phyloP scores from a whole-genome alignment of 108 stramenopile species.

The Mediolabrus comicus region DNA sequence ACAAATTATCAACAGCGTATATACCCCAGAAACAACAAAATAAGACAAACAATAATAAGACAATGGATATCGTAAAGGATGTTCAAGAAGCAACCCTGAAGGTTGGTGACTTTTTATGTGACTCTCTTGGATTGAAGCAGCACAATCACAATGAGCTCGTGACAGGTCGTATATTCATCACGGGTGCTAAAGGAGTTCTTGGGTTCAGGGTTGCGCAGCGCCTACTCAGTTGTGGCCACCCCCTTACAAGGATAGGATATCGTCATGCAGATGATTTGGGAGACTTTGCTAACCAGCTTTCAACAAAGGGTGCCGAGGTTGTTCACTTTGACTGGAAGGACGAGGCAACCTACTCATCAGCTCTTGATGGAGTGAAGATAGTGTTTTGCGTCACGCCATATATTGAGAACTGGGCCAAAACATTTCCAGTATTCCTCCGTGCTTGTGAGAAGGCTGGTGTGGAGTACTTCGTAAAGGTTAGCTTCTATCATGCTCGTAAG shows the following conservation, averaged over 20 bases:
- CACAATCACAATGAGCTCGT: not conserved
- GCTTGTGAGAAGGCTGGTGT: constrained; percentile 46
- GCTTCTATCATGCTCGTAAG: constrained; percentile 40
- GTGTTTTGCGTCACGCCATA: constrained; percentile 52
- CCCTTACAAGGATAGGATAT: constrained; percentile 39
- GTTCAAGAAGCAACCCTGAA: not conserved
- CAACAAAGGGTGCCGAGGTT: constrained; percentile 46
- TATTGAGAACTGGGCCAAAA: constrained; percentile 32
- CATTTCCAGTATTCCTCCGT: constrained; percentile 40
- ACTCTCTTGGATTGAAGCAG: not conserved
- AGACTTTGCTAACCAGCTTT: constrained; percentile 8
- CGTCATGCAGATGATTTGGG: constrained; percentile 19
- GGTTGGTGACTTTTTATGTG: not conserved
- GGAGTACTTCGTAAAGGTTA: constrained; percentile 57
- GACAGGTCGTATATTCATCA: constrained; percentile 30
- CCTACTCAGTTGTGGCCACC: constrained; percentile 39
- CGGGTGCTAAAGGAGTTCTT: constrained; percentile 44
- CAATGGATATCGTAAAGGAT: not conserved
- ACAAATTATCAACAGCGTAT: no score
- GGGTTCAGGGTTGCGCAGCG: constrained; percentile 52
- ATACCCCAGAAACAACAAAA: not conserved
- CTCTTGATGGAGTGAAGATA: constrained; percentile 49
- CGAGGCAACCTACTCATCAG: constrained; percentile 22
- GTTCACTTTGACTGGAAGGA: constrained; percentile 55
- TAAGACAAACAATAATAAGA: not conserved